phyloP scores from a whole-genome alignment of 495 filamentous ascomycete species.

The Xylaria sp. region DNA sequence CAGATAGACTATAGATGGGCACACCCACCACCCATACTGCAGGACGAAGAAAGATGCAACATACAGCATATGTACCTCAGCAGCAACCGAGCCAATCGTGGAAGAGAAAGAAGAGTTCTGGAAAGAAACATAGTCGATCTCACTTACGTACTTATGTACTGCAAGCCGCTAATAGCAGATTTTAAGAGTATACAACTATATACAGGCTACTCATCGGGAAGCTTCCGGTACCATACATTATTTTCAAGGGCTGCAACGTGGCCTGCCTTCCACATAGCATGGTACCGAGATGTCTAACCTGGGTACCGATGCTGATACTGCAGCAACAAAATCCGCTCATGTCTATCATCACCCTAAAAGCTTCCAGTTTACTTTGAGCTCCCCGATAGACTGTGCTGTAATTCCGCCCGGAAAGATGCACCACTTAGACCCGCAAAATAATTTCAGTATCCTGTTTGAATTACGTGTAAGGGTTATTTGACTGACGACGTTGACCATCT shows the following conservation, averaged over 20 bases:
- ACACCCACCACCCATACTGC: not conserved
- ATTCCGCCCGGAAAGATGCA: conserved; percentile 5
- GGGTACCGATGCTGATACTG: conserved; percentile 9
- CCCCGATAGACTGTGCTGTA: not conserved
- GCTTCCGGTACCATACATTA: conserved; percentile 28
- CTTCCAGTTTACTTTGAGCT: not conserved
- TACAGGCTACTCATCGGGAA: conserved; percentile 25
- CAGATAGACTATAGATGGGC: not conserved
- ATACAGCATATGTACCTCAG: not conserved
- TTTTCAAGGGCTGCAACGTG: conserved; percentile 29
- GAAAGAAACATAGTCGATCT: conserved; percentile 15
- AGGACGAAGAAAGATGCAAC: not conserved
- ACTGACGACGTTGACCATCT: conserved; percentile 12
- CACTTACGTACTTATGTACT: not conserved
- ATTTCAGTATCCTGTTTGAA: conserved; percentile 18
- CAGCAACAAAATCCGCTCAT: conserved; percentile 9
- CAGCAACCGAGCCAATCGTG: not conserved
- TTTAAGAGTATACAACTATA: not conserved
- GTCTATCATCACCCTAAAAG: not conserved
- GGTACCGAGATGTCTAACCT: conserved; percentile 7
- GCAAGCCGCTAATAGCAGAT: conserved; percentile 7
- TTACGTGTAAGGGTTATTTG: conserved; percentile 7
- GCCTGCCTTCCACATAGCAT: conserved; percentile 8
- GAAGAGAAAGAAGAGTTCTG: conserved; percentile 10
- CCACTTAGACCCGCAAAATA: conserved; percentile 14